These are phyloP conservation scores for Wallacemonas sp. DNA, from an alignment of 208 protist genomes.

Conservation along the genomic window DNA sequence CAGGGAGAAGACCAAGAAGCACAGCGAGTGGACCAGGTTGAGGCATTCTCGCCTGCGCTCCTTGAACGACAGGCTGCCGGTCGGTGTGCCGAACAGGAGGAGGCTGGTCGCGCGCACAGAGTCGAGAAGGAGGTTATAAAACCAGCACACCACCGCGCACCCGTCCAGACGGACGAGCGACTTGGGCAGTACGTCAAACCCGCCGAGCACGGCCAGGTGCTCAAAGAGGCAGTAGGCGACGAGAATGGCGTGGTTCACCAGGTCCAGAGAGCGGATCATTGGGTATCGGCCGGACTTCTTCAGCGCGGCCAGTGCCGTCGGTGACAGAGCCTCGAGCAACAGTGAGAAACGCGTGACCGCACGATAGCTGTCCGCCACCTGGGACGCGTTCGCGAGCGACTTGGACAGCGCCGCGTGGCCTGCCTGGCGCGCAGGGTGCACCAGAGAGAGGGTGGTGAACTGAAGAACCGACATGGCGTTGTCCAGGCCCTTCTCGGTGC, in stretches of 20 bases:
- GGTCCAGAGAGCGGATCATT: conserved; percentile 54
- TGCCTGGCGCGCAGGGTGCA: conserved; percentile 40
- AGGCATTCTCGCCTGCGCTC: conserved; percentile 68
- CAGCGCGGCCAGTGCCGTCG: conserved; percentile 48
- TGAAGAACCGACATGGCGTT: conserved; percentile 89
- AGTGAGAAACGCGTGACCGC: conserved; percentile 83
- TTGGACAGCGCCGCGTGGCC: conserved; percentile 58
- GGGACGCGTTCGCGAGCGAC: conserved; percentile 64
- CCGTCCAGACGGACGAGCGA: conserved; percentile 59
- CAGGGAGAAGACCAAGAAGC: conserved; percentile 83
- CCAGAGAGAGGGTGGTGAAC: conserved; percentile 76
- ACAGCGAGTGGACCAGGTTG: conserved; percentile 71
- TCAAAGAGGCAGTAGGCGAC: conserved; percentile 84
- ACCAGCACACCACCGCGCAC: conserved; percentile 86
- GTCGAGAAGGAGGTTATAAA: conserved; percentile 74
- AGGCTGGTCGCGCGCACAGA: conserved; percentile 46
- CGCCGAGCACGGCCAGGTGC: conserved; percentile 73
- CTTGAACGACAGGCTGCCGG: conserved; percentile 58
- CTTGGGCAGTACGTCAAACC: conserved; percentile 54
- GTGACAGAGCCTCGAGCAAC: conserved; percentile 66
- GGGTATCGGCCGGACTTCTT: conserved; percentile 52
- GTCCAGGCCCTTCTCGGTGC: conserved; percentile 74
- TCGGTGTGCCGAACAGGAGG: conserved; percentile 57
- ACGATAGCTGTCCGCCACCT: conserved; percentile 82
- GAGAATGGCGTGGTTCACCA: conserved; percentile 77